phyloP scores from a whole-genome alignment of 768 basidiomycete genomes.

The Boletus eberwhitei region DNA sequence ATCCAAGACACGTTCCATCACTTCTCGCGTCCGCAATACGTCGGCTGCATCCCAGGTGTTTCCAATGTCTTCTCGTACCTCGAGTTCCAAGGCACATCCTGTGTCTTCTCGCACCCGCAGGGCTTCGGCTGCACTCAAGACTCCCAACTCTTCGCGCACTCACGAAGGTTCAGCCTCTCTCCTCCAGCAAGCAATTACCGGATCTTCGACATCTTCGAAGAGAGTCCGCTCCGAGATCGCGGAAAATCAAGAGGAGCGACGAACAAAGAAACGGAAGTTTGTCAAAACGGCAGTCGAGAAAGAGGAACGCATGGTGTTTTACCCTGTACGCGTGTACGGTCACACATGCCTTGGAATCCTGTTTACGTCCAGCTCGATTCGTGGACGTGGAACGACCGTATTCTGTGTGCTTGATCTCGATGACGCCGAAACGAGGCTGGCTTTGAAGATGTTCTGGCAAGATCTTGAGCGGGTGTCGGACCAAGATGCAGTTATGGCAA shows the following conservation, averaged over 20 bases:
- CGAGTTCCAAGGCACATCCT: background rate
- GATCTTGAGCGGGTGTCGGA: background rate
- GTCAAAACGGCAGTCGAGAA: background rate
- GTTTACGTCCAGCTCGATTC: slow-evolving; percentile 9
- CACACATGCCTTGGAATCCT: slow-evolving; percentile 1
- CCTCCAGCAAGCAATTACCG: background rate
- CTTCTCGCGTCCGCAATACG: too few species aligned
- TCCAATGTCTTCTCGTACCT: background rate
- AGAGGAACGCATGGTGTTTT: background rate
- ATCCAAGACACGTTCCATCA: too few species aligned
- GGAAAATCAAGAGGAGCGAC: background rate
- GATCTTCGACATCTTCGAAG: background rate
- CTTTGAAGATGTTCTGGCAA: slow-evolving; percentile 11
- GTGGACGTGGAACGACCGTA: slow-evolving; percentile 10
- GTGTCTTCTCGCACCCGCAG: background rate
- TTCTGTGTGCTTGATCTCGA: background rate
- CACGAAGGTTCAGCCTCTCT: background rate
- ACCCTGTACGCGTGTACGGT: slow-evolving; percentile 2
- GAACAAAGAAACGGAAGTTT: background rate
- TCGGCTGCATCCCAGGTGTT: background rate
- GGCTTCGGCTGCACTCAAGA: background rate
- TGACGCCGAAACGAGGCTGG: background rate
- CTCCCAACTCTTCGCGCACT: background rate
- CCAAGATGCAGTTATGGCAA: background rate
- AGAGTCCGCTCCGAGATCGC: background rate